A percentile compares a stretch with the other conserved stretches of the same genome.
These are phyloP conservation scores for Sicyos edulis DNA, from an alignment of 306 rosid genomes.

Conservation along the genomic window DNA sequence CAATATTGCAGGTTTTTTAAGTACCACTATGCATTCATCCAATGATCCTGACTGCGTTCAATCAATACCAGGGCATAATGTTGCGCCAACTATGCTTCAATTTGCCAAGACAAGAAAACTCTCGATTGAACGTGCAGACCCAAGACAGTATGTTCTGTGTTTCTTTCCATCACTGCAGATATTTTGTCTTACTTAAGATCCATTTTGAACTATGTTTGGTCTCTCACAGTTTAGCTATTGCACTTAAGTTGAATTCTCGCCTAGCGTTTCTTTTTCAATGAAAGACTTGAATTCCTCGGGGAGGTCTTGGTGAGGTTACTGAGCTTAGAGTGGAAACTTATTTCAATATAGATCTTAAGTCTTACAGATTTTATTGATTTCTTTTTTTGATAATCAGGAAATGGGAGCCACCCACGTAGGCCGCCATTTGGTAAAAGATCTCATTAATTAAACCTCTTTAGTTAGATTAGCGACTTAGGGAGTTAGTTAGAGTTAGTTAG, in stretches of 20 bases:
- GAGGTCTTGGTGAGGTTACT: too few relatives aligned
- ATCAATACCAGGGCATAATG: conserved; percentile 38
- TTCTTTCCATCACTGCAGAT: neutral
- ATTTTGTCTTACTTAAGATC: conserved; percentile 1
- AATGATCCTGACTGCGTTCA: conserved; percentile 41
- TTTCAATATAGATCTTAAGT: neutral
- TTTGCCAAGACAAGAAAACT: conserved; percentile 55
- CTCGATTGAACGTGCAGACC: conserved; percentile 46
- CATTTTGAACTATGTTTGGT: neutral
- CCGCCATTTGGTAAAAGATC: too few relatives aligned
- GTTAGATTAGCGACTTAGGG: too few relatives aligned
- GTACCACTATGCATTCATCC: conserved; percentile 32
- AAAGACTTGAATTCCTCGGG: too few relatives aligned
- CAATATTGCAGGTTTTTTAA: conserved; percentile 47
- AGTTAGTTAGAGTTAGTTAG: too few relatives aligned
- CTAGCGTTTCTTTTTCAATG: neutral
- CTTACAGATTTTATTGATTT: too few relatives aligned
- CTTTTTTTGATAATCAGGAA: too few relatives aligned
- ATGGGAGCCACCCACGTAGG: too few relatives aligned
- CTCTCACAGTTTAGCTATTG: neutral
- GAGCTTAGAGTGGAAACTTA: neutral
- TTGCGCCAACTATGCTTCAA: conserved; percentile 51
- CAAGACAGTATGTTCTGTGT: conserved; percentile 48
- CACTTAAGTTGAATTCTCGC: neutral
- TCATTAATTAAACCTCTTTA: too few relatives aligned